phyloP scores from a whole-genome alignment of 179 eudicot genomes.

The Amaranthus tricolor region DNA sequence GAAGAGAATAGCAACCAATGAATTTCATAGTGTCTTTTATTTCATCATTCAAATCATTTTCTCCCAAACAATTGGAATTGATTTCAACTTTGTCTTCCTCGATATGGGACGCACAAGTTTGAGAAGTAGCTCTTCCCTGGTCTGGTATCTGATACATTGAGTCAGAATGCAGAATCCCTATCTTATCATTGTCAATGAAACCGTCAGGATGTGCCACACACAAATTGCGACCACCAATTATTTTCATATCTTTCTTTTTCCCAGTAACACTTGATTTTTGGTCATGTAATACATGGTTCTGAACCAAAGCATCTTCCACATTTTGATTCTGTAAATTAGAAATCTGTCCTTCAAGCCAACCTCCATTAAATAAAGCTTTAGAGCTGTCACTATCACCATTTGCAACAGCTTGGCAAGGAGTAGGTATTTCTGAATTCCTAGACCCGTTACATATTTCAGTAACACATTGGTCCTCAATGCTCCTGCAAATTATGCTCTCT shows the following conservation, averaged over 20 bases:
- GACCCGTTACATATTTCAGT: conserved; percentile 29
- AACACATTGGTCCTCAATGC: conserved; percentile 25
- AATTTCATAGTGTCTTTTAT: conserved; percentile 32
- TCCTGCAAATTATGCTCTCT: conserved; percentile 52
- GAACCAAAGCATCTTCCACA: conserved; percentile 24
- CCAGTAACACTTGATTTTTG: conserved; percentile 19
- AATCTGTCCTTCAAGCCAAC: conserved; percentile 19
- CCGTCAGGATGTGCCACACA: conserved; percentile 19
- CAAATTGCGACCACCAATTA: conserved; percentile 19
- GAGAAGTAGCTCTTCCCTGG: conserved; percentile 23
- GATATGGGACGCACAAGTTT: conserved; percentile 19
- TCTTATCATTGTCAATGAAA: conserved; percentile 12
- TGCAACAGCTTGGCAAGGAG: conserved; percentile 25
- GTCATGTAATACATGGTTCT: conserved; percentile 24
- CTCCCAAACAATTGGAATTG: conserved; percentile 16
- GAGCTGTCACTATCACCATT: conserved; percentile 3
- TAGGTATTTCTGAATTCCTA: conserved; percentile 29
- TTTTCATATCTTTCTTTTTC: conserved; percentile 14
- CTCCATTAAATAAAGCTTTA: conserved; percentile 23
- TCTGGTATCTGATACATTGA: conserved; percentile 24
- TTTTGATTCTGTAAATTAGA: conserved; percentile 15
- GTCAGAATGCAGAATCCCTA: conserved; percentile 21
- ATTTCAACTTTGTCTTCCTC: conserved; percentile 30
- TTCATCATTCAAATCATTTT: conserved; percentile 24
- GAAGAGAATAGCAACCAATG: conserved; percentile 66